phyloP scores from a whole-genome alignment of 352 stramenopile species.

The Phytophthora agathidicida region DNA sequence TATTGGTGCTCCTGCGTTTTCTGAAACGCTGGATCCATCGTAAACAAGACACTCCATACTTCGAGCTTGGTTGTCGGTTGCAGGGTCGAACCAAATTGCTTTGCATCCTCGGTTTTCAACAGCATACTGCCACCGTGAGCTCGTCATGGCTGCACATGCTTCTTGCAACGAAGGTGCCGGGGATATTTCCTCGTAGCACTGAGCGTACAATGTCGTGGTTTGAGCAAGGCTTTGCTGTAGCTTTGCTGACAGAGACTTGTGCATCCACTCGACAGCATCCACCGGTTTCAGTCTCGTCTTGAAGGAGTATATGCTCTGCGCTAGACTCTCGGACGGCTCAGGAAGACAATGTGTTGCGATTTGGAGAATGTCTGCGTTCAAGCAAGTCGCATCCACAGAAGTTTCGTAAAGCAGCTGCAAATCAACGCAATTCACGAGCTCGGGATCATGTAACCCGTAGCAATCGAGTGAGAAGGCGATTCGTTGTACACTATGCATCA shows the following conservation, averaged over 20 bases:
- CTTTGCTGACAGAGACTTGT: not conserved
- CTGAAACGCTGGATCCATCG: too few relatives aligned
- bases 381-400: slow-evolving; percentile 4
- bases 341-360: slow-evolving; percentile 13
- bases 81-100: slow-evolving; percentile 44
- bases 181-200: slow-evolving; percentile 7
- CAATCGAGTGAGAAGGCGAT: slow-evolving; percentile 20
- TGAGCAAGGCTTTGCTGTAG: slow-evolving; percentile 9
- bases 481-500: slow-evolving; percentile 29
- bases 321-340: not conserved
- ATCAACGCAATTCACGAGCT: slow-evolving; percentile 31
- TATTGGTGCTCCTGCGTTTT: too few relatives aligned
- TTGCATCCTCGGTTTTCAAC: slow-evolving; percentile 4
- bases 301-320: slow-evolving; percentile 19
- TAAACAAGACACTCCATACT: slow-evolving; percentile 39
- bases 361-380: slow-evolving; percentile 22
- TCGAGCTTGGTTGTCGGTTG: slow-evolving; percentile 25
- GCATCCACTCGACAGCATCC: not conserved
- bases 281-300: slow-evolving; percentile 4
- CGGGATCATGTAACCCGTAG: slow-evolving; percentile 8
- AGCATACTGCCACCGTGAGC: slow-evolving; percentile 31
- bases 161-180: not conserved
- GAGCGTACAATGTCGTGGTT: slow-evolving; percentile 20
- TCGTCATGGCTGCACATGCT: slow-evolving; percentile 27
- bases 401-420: slow-evolving; percentile 39